Conservation (phyloP, 805 yeast genomes). For the Isabelozyma gotoi region DNA sequence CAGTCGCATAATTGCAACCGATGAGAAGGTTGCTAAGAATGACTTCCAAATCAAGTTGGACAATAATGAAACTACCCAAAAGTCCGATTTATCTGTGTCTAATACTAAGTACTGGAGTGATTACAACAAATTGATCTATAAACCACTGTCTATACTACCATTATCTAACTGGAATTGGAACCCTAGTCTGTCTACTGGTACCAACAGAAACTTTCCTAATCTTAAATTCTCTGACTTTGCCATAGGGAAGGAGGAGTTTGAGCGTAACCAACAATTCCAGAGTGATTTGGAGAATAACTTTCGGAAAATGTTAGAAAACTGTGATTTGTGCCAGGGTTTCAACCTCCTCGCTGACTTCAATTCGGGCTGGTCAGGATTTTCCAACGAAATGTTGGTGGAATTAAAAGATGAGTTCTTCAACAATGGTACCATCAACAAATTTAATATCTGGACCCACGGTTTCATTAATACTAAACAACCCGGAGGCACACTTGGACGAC, state of each 20-base stretch:
- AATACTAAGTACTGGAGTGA: slow-evolving; percentile 78
- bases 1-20: slow-evolving; percentile 27
- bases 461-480: slow-evolving; percentile 5
- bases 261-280: slow-evolving; percentile 23
- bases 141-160: slow-evolving; percentile 56
- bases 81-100: slow-evolving; percentile 26
- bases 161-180: slow-evolving; percentile 55
- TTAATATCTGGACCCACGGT: slow-evolving; percentile 37
- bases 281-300: slow-evolving; percentile 50
- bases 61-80: slow-evolving; percentile 28
- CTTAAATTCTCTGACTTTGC: slow-evolving; percentile 47
- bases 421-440: slow-evolving; percentile 31
- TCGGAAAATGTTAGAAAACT: slow-evolving; percentile 65
- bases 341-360: slow-evolving; percentile 71
- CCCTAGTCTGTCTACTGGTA: slow-evolving; percentile 10
- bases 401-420: slow-evolving; percentile 68
- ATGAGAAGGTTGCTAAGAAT: slow-evolving; percentile 44
- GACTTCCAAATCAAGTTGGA: slow-evolving; percentile 69
- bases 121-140: slow-evolving; percentile 64
- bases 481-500: slow-evolving; percentile 1
- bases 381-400: slow-evolving; percentile 48
- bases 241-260: slow-evolving; percentile 63
- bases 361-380: slow-evolving; percentile 82
- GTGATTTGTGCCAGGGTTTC: slow-evolving; percentile 74
- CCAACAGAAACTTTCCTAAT: slow-evolving; percentile 28